Percentiles rank a stretch among this genome's conserved stretches.
Conservation (phyloP, 1,284 basidiomycete species). For the Malassezia furfur region DNA sequence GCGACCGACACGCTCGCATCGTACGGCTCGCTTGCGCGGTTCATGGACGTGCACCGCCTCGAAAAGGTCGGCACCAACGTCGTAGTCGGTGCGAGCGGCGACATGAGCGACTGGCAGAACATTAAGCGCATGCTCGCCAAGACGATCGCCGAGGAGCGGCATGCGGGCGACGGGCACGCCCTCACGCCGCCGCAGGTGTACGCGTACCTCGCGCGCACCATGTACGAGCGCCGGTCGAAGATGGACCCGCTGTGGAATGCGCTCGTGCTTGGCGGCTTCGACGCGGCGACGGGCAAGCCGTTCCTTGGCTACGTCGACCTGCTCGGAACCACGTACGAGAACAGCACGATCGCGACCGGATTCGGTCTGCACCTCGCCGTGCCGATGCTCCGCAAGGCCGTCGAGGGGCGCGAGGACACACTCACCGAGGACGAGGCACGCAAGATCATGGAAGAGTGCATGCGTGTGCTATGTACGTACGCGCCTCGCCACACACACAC, state of each 20-base stretch:
- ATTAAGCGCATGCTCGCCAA: slow-evolving; percentile 59
- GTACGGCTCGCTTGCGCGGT: slow-evolving; percentile 91
- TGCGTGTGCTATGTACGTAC: slow-evolving; percentile 68
- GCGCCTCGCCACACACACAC: background rate
- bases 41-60: slow-evolving; percentile 87
- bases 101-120: slow-evolving; percentile 97
- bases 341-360: slow-evolving; percentile 90
- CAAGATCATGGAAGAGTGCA: slow-evolving; percentile 69
- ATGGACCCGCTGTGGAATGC: slow-evolving; percentile 95
- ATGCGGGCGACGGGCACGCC: slow-evolving; percentile 69
- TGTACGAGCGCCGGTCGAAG: slow-evolving; percentile 80
- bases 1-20: slow-evolving; percentile 98
- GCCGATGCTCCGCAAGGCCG: slow-evolving; percentile 78
- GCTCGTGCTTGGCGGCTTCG: slow-evolving; percentile 65
- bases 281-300: slow-evolving; percentile 25
- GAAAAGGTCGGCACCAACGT: slow-evolving; percentile 69
- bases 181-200: slow-evolving; percentile 85
- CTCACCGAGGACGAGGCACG: slow-evolving; percentile 72
- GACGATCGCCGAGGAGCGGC: slow-evolving; percentile 62
- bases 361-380: slow-evolving; percentile 92
- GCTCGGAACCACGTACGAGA: slow-evolving; percentile 87
- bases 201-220: slow-evolving; percentile 78
- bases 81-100: slow-evolving; percentile 81
- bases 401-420: slow-evolving; percentile 67
- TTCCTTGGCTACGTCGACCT: slow-evolving; percentile 82